phyloP scores from a whole-genome alignment of 805 yeast genomes.

The Naumovozyma castellii region DNA sequence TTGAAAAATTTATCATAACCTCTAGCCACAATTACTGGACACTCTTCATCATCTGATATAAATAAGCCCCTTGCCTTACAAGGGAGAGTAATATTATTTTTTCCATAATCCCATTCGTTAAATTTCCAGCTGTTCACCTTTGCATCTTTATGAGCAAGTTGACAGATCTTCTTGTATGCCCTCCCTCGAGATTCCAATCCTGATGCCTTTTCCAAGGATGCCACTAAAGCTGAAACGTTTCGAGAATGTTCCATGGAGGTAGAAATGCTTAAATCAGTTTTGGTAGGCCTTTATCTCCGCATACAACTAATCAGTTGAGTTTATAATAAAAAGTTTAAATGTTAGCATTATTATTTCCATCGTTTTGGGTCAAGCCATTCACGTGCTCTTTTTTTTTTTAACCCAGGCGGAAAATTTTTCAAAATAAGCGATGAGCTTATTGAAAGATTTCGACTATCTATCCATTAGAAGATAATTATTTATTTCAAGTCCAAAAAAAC shows the following conservation, averaged over 20 bases:
- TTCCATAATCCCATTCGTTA: constrained; percentile 80
- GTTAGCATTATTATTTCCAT: too few species aligned
- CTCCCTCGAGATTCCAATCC: constrained; percentile 24
- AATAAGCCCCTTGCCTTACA: constrained; percentile 79
- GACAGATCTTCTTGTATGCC: constrained; percentile 24
- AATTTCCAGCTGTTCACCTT: constrained; percentile 62
- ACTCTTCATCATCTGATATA: constrained; percentile 32
- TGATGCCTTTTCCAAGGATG: constrained; percentile 16
- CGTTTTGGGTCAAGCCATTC: too few species aligned
- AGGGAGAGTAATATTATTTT: constrained; percentile 47
- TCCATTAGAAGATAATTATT: neutral
- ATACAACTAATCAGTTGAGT: too few species aligned
- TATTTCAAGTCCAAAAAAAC: neutral
- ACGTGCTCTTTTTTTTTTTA: too few species aligned
- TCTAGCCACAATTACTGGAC: constrained; percentile 49
- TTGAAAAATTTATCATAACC: constrained; percentile 96
- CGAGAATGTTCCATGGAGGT: neutral
- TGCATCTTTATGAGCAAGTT: constrained; percentile 19
- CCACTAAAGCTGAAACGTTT: constrained; percentile 9
- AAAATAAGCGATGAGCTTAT: constrained; percentile 2
- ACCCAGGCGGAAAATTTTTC: neutral
- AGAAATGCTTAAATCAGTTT: too few species aligned
- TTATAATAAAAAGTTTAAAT: too few species aligned
- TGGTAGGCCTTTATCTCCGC: too few species aligned
- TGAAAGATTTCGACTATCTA: neutral